These are phyloP conservation scores for Coprinopsis strossmayeri DNA, from an alignment of 768 basidiomycete genomes.

Conservation along the genomic window DNA sequence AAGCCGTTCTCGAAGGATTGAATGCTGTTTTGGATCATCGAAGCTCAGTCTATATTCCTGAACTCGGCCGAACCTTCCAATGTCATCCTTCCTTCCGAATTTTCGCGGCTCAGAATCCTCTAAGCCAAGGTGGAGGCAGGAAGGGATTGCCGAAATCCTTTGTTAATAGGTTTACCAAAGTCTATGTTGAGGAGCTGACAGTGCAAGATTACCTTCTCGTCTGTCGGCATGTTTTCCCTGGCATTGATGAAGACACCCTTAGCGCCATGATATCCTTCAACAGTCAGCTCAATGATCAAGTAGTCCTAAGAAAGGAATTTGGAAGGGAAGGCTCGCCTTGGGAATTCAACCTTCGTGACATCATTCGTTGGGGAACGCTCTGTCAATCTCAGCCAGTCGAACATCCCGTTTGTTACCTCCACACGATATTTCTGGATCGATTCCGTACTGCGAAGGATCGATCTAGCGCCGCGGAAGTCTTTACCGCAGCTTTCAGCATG, in stretches of 20 bases:
- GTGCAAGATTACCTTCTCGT: conserved; percentile 72
- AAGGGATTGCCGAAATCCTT: conserved; percentile 98
- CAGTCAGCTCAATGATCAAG: conserved; percentile 57
- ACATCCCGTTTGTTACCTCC: conserved; percentile 60
- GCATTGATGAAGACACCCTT: conserved; percentile 45
- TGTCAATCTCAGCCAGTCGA: conserved; percentile 25
- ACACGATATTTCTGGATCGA: conserved; percentile 75
- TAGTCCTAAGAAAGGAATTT: conserved; percentile 57
- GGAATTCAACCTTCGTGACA: conserved; percentile 97
- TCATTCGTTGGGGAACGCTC: conserved; percentile 81
- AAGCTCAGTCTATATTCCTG: conserved; percentile 91
- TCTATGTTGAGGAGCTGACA: conserved; percentile 83
- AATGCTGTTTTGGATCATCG: conserved; percentile 96
- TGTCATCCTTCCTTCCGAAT: conserved; percentile 93
- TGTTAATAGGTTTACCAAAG: conserved; percentile 97
- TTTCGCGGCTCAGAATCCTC: conserved; percentile 96
- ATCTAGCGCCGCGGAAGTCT: conserved; percentile 39
- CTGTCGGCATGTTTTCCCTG: conserved; percentile 68
- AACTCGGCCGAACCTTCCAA: conserved; percentile 82
- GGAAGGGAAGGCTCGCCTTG: conserved; percentile 83
- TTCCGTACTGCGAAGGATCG: conserved; percentile 77
- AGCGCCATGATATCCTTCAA: conserved; percentile 82
- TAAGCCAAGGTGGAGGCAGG: conserved; percentile 92
- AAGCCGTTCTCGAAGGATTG: conserved; percentile 93
- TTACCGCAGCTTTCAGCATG: conserved; percentile 43